These are phyloP conservation scores for Leccinum subrobustum DNA, from an alignment of 1,284 basidiomycete species.

Conservation along the genomic window DNA sequence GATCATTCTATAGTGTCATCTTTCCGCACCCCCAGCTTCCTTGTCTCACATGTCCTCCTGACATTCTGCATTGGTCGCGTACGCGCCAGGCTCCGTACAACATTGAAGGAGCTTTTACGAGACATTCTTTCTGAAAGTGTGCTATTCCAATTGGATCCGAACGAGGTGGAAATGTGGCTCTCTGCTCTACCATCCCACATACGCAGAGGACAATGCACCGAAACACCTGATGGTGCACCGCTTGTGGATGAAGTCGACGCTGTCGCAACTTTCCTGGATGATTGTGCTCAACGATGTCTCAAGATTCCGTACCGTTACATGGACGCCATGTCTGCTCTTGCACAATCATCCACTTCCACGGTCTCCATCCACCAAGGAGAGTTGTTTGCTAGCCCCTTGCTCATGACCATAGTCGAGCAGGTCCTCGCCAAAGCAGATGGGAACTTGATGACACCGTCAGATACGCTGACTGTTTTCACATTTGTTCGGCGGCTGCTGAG, in stretches of 20 bases:
- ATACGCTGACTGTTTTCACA: slow-evolving; percentile 58
- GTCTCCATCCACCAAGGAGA: slow-evolving; percentile 4
- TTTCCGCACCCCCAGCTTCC: background rate
- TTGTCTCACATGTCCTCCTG: too few relatives aligned
- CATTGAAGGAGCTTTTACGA: slow-evolving; percentile 57
- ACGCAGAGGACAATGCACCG: slow-evolving; percentile 36
- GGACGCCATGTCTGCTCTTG: slow-evolving; percentile 50
- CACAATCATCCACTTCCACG: slow-evolving; percentile 6
- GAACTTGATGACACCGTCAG: slow-evolving; percentile 53
- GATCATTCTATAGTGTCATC: background rate
- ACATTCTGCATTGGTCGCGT: too few relatives aligned
- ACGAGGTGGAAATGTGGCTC: slow-evolving; percentile 80
- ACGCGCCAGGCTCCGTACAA: slow-evolving; percentile 41
- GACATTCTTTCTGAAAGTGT: slow-evolving; percentile 68
- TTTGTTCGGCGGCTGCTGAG: slow-evolving; percentile 65
- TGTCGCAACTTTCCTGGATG: slow-evolving; percentile 79
- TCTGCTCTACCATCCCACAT: slow-evolving; percentile 47
- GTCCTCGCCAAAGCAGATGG: slow-evolving; percentile 59
- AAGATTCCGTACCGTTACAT: slow-evolving; percentile 89
- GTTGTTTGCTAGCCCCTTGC: slow-evolving; percentile 61
- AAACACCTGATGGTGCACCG: slow-evolving; percentile 50
- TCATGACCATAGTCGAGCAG: slow-evolving; percentile 80
- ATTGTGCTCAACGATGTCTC: slow-evolving; percentile 80
- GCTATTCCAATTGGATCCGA: slow-evolving; percentile 78
- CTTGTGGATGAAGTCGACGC: slow-evolving; percentile 59